A percentile compares a stretch with the other conserved stretches of the same genome.
phyloP scores from a whole-genome alignment of 2,329 filamentous ascomycete species.

The Nemania sp. region DNA sequence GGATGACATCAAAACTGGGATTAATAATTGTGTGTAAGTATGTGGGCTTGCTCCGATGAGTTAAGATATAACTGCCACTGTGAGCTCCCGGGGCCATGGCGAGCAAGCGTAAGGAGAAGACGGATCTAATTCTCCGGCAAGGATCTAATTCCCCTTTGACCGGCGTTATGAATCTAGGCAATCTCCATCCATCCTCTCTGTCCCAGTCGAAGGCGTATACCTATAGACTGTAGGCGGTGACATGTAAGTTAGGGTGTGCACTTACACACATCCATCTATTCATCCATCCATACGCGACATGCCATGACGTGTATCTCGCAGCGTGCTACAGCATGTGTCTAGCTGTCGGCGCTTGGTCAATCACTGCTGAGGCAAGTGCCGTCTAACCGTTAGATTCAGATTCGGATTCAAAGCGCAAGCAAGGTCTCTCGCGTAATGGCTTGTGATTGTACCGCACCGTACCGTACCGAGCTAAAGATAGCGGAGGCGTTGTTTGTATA shows the following conservation, averaged over 20 bases:
- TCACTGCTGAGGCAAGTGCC: constrained; percentile 25
- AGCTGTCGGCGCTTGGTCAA: constrained; percentile 23
- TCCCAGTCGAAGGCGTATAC: background rate
- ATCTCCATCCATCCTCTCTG: background rate
- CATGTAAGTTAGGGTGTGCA: background rate
- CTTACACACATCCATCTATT: too few relatives aligned
- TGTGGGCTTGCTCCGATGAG: constrained; percentile 5
- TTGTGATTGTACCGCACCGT: constrained; percentile 3
- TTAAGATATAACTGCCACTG: constrained; percentile 3
- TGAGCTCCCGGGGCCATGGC: background rate
- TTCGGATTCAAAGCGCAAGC: background rate
- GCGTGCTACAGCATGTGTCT: background rate
- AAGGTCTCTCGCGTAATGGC: constrained; percentile 13
- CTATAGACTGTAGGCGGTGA: background rate
- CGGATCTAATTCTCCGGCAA: constrained; percentile 25
- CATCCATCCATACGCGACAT: too few relatives aligned
- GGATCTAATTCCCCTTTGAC: constrained; percentile 14
- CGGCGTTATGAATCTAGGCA: constrained; percentile 1
- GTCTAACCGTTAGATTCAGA: constrained; percentile 14
- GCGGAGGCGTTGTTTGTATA: constrained; percentile 15
- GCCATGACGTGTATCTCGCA: constrained; percentile 1
- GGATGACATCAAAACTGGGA: constrained; percentile 21
- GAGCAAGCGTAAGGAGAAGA: constrained; percentile 3
- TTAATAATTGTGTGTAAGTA: background rate
- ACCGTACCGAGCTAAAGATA: constrained; percentile 16